These are phyloP conservation scores for Astragalus glycyphyllos DNA, from an alignment of 306 rosid species.

Conservation along the genomic window DNA sequence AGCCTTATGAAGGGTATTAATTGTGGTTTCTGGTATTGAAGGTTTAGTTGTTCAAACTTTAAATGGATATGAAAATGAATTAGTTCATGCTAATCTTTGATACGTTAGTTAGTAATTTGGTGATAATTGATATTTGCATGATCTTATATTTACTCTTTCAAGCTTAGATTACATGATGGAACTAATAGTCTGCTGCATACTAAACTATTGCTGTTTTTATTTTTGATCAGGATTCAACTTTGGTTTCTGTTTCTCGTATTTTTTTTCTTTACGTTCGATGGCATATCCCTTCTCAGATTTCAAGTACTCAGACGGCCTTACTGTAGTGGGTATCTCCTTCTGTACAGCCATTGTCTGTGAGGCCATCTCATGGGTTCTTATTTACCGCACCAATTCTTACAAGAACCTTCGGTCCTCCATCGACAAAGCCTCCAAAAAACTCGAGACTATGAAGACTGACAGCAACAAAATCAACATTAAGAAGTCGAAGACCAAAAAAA, in stretches of 20 bases:
- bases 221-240: constrained; percentile 37
- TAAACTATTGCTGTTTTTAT: constrained; percentile 2
- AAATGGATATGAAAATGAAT: not conserved
- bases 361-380: constrained; percentile 94
- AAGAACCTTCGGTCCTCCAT: constrained; percentile 94
- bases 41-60: constrained; percentile 22
- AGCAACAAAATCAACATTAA: constrained; percentile 64
- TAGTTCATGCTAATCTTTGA: constrained; percentile 9
- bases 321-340: constrained; percentile 88
- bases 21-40: constrained; percentile 12
- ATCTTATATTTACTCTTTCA: constrained; percentile 21
- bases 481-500: constrained; percentile 94
- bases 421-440: constrained; percentile 96
- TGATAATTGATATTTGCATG: constrained; percentile 8
- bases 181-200: constrained; percentile 6
- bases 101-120: not conserved
- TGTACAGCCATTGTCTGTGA: constrained; percentile 95
- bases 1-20: constrained; percentile 17
- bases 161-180: not conserved
- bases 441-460: constrained; percentile 95
- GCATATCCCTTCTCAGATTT: constrained; percentile 65
- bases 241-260: not conserved
- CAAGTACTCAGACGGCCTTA: constrained; percentile 80
- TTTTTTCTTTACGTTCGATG: constrained; percentile 41
- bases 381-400: constrained; percentile 96